phyloP scores from a whole-genome alignment of 2,329 filamentous ascomycete species.

The Colletotrichum tamarilloi region DNA sequence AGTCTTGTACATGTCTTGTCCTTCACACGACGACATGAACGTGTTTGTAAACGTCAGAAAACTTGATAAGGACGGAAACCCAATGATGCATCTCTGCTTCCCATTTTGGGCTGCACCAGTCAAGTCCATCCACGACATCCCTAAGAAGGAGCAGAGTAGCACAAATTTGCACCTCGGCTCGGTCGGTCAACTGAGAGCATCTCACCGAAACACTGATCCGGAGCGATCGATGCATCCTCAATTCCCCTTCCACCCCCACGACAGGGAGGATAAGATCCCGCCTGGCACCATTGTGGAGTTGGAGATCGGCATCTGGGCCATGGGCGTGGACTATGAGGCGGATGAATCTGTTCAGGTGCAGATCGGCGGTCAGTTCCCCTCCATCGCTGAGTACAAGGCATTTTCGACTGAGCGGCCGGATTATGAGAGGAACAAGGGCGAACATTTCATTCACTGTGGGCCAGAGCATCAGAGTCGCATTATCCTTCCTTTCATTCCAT shows the following conservation, averaged over 20 bases:
- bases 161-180: conserved; percentile 55
- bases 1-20: conserved; percentile 55
- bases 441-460: conserved; percentile 51
- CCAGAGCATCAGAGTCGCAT: conserved; percentile 49
- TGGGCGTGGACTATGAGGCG: conserved; percentile 57
- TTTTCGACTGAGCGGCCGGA: conserved; percentile 52
- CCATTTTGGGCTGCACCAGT: conserved; percentile 45
- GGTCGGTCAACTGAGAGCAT: conserved; percentile 56
- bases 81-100: conserved; percentile 55
- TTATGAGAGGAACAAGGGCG: conserved; percentile 52
- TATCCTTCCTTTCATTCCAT: conserved; percentile 43
- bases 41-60: conserved; percentile 58
- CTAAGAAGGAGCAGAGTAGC: conserved; percentile 49
- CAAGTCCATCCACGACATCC: conserved; percentile 42
- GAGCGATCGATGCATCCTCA: conserved; percentile 45
- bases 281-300: conserved; percentile 55
- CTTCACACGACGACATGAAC: conserved; percentile 54
- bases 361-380: conserved; percentile 46
- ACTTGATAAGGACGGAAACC: conserved; percentile 52
- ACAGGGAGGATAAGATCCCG: conserved; percentile 50
- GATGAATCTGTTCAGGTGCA: conserved; percentile 47
- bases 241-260: conserved; percentile 51
- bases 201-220: conserved; percentile 51
- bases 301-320: conserved; percentile 60
- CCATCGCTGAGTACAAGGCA: conserved; percentile 51